Evolutionary conservation across 768 basidiomycete species (phyloP), one percentile per base, ranked within the genome.

Genomic region (Calocera viscosa): DNA sequence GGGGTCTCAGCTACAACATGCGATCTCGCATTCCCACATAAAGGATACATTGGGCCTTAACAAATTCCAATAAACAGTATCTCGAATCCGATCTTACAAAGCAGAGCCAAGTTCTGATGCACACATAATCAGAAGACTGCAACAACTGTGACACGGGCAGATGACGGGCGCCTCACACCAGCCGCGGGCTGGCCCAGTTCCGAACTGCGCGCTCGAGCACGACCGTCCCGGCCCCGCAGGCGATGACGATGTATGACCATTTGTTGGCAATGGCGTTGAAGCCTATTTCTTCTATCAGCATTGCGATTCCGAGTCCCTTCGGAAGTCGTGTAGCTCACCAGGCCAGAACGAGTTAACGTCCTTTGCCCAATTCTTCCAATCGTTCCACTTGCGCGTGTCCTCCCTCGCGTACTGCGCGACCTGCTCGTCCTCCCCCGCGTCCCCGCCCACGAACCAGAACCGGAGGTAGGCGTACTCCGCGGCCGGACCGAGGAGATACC

Each of bases 311-410:
- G 43, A 24, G 43, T 47, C 19, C 19, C 43, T 8, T 5, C 7
- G 5, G 43, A 47, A 3, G 43, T 5, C 16, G 43, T 8, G 43
- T 5, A 24, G 43, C 24, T 14, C 30, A 34, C 67, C 41, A 1
- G 72, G 72, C 73, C 73, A 72, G 63, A 72, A 70, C 41, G 70
- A 41, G 43, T 72, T 74, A 68, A 71, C 70, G 60, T 72, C 70
- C 33, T 26, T 28, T 5, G 24, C 28, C 28, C 32, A 63, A 11
- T 32, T 33, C 66, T 67, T 71, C 60, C 66, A 70, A 34, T 65
- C 43, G 22, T 66, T 53, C 17, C 68, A 68, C 39, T 73, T 67
- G 22, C 22, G n/a, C 28, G 65, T 65, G 67, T 72, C 71, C 33
- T 67, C 65, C 26, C 49, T 24, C 33, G 53, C 64, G 53, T 72